Evolutionary conservation across 2,329 filamentous ascomycete genomes (phyloP).

Genomic region (Xylariaceae sp.): DNA sequence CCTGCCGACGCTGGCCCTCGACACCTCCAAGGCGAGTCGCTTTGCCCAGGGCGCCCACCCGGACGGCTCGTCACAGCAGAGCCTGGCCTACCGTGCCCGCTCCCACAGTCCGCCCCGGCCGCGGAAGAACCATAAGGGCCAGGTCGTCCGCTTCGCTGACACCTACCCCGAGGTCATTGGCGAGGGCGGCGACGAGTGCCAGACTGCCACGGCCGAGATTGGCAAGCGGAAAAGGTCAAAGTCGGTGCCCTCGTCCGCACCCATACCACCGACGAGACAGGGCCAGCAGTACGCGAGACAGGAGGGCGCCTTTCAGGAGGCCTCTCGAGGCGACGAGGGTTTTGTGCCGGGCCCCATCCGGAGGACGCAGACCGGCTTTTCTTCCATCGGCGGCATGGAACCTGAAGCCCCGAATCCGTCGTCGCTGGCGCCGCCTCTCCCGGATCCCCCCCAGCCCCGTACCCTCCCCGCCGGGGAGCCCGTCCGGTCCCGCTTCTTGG

Average conservation of each 20-base stretch:
- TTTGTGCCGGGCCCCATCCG: conserved; percentile 48
- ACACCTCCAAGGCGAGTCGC: conserved; percentile 46
- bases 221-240: conserved; percentile 46
- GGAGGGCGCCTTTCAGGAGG: conserved; percentile 16
- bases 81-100: conserved; percentile 33
- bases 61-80: conserved; percentile 34
- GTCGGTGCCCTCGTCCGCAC: conserved; percentile 26
- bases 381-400: conserved; percentile 24
- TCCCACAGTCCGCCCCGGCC: conserved; percentile 37
- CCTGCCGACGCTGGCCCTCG: conserved; percentile 41
- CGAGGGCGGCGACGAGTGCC: conserved; percentile 82
- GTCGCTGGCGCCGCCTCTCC: conserved; percentile 7
- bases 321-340: conserved; percentile 28
- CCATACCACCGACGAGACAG: conserved; percentile 24
- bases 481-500: conserved; percentile 27
- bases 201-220: conserved; percentile 64
- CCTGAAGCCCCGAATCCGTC: conserved; percentile 9
- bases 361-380: conserved; percentile 51
- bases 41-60: conserved; percentile 48
- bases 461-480: conserved; percentile 26
- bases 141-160: conserved; percentile 68
- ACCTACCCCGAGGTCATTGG: conserved; percentile 75
- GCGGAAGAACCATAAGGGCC: conserved; percentile 52
- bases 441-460: conserved; percentile 17
- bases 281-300: conserved; percentile 19